phyloP scores from a whole-genome alignment of 2,329 filamentous ascomycete genomes.

The Davidsoniella virescens region DNA sequence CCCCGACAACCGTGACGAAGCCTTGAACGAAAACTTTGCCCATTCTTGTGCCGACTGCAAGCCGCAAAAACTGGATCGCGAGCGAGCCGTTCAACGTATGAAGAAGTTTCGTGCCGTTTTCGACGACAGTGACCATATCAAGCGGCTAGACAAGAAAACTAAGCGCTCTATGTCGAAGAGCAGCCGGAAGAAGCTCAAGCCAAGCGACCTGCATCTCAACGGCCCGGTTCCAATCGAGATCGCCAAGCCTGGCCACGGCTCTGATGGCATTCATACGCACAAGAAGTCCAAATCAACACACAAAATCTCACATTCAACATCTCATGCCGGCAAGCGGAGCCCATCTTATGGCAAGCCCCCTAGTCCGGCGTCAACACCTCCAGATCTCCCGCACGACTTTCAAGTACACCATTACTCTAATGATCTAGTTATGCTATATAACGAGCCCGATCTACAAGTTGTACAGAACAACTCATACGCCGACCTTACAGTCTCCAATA shows the following conservation, averaged over 20 bases:
- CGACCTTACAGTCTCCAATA: conserved; percentile 57
- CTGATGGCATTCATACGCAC: conserved; percentile 24
- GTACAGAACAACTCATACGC: conserved; percentile 62
- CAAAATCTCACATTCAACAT: conserved; percentile 51
- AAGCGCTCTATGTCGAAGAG: conserved; percentile 64
- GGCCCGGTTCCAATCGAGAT: neutral
- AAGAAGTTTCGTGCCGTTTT: conserved; percentile 27
- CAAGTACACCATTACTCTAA: conserved; percentile 54
- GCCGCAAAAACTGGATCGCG: conserved; percentile 56
- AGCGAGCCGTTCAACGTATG: conserved; percentile 54
- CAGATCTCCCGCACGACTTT: conserved; percentile 45
- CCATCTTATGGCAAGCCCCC: conserved; percentile 47
- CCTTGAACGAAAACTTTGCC: conserved; percentile 53
- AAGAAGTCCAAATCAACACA: conserved; percentile 78
- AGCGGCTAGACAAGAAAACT: conserved; percentile 36
- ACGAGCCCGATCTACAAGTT: conserved; percentile 38
- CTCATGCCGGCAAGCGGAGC: conserved; percentile 48
- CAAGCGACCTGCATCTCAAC: conserved; percentile 42
- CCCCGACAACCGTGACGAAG: conserved; percentile 51
- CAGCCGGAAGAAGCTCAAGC: conserved; percentile 78
- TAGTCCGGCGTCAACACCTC: conserved; percentile 64
- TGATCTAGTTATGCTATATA: conserved; percentile 61
- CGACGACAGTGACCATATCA: conserved; percentile 20
- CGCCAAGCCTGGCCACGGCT: neutral
- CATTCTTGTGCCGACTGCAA: conserved; percentile 86